Evolutionary conservation across 2,329 filamentous ascomycete species (phyloP).

Genomic region (Botryosphaeria dothidea): DNA sequence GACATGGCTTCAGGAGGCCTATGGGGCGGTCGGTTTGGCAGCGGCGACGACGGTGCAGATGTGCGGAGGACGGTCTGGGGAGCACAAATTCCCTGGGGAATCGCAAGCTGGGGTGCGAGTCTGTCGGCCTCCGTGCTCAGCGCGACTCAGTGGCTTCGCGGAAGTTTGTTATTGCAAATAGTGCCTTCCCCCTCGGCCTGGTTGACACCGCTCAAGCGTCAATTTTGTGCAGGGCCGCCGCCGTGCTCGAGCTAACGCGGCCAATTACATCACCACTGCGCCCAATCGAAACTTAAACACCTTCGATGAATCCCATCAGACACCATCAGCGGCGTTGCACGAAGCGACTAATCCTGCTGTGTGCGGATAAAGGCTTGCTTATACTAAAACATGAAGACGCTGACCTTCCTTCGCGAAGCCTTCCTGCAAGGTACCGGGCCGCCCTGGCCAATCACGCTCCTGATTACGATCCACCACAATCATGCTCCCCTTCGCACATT

Average conservation of each 20-base stretch:
- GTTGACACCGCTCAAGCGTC: constrained; percentile 7
- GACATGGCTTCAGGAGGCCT: constrained; percentile 31
- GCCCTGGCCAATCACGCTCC: constrained; percentile 10
- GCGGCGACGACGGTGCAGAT: background rate
- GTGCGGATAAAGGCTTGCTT: background rate
- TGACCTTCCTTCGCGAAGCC: constrained; percentile 8
- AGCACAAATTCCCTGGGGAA: constrained; percentile 6
- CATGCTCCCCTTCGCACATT: constrained; percentile 60
- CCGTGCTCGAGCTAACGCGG: constrained; percentile 8
- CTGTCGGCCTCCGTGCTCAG: constrained; percentile 15
- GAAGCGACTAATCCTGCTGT: background rate
- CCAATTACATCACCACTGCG: constrained; percentile 8
- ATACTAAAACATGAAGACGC: background rate
- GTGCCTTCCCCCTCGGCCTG: background rate
- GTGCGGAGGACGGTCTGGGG: background rate
- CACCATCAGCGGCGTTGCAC: background rate
- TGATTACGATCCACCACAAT: constrained; percentile 18
- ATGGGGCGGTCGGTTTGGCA: background rate
- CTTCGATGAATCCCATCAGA: background rate
- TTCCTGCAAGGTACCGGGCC: constrained; percentile 17
- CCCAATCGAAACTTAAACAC: background rate
- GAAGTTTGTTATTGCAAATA: constrained; percentile 12
- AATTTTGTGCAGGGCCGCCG: constrained; percentile 11
- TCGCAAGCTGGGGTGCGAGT: background rate
- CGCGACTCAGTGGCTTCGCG: constrained; percentile 7